Percentiles rank a stretch among this genome's conserved stretches.
phyloP scores from a whole-genome alignment of 2,329 filamentous ascomycete species.

The Intubia oerlemansii region DNA sequence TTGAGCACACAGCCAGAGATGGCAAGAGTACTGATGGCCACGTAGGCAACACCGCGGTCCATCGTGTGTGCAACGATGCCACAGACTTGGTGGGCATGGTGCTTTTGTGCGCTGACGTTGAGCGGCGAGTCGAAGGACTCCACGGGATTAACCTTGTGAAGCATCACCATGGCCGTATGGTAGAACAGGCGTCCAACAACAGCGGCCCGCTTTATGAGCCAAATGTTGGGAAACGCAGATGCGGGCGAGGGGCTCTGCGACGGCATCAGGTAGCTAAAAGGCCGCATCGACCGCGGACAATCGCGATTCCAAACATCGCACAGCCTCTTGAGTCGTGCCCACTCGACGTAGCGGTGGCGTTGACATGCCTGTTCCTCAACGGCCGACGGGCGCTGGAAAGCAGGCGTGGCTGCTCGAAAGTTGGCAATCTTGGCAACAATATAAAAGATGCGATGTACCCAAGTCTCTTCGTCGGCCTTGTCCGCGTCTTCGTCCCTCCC shows the following conservation, averaged over 20 bases:
- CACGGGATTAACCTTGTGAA: constrained; percentile 60
- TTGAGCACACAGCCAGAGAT: constrained; percentile 57
- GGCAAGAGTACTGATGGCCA: constrained; percentile 59
- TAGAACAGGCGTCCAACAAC: constrained; percentile 74
- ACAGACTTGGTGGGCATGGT: constrained; percentile 68
- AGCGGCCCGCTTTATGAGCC: constrained; percentile 65
- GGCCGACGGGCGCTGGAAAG: constrained; percentile 34
- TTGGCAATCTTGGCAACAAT: constrained; percentile 74
- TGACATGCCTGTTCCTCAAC: constrained; percentile 42
- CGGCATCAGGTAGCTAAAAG: constrained; percentile 55
- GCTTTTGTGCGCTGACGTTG: constrained; percentile 47
- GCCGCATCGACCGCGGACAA: constrained; percentile 71
- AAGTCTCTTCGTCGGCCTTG: constrained; percentile 50
- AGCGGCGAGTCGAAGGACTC: constrained; percentile 37
- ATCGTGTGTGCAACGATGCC: constrained; percentile 75
- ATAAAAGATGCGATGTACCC: constrained; percentile 79
- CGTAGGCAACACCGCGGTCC: constrained; percentile 56
- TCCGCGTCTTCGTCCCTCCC: not conserved
- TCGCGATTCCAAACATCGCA: constrained; percentile 65
- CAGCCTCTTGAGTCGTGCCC: constrained; percentile 59
- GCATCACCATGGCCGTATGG: constrained; percentile 64
- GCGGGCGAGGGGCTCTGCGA: constrained; percentile 31
- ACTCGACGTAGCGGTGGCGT: constrained; percentile 49
- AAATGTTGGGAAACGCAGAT: constrained; percentile 71
- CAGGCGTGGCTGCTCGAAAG: constrained; percentile 51